Percentiles rank a stretch among this genome's conserved stretches.
phyloP scores from a whole-genome alignment of 2,329 filamentous ascomycete genomes.

The Penicillium expansum region DNA sequence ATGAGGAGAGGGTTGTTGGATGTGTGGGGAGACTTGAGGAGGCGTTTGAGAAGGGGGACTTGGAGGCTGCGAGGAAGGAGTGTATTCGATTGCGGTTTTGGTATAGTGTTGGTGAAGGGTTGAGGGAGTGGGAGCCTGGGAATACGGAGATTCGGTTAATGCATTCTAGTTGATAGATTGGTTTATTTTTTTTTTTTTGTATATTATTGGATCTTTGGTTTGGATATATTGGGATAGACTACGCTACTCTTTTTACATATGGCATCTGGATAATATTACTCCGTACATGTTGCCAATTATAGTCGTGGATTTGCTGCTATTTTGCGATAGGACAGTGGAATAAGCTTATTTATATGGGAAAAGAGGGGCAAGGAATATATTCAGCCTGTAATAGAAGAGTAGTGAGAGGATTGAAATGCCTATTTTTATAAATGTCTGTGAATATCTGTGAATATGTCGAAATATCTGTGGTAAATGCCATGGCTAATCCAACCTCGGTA shows the following conservation, averaged over 20 bases:
- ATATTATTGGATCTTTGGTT: not conserved
- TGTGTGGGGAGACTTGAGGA: constrained; percentile 63
- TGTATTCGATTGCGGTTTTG: constrained; percentile 81
- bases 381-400: not conserved
- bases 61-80: constrained; percentile 66
- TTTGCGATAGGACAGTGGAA: not conserved
- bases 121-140: constrained; percentile 81
- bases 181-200: not conserved
- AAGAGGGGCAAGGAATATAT: not conserved
- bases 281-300: no score
- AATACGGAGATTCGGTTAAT: constrained; percentile 56
- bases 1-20: constrained; percentile 63
- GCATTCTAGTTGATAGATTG: constrained; percentile 45
- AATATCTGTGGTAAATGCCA: no score
- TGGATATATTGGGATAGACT: not conserved
- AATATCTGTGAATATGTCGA: no score
- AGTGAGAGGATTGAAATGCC: not conserved
- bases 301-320: not conserved
- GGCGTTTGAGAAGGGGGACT: constrained; percentile 65
- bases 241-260: not conserved
- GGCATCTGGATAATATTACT: not conserved
- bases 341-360: not conserved
- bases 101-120: constrained; percentile 78
- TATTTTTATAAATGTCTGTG: not conserved
- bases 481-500: not conserved